Base-by-base conservation (phyloP, 805 yeast genomes). In the Kodamaea kakaduensis region DNA sequence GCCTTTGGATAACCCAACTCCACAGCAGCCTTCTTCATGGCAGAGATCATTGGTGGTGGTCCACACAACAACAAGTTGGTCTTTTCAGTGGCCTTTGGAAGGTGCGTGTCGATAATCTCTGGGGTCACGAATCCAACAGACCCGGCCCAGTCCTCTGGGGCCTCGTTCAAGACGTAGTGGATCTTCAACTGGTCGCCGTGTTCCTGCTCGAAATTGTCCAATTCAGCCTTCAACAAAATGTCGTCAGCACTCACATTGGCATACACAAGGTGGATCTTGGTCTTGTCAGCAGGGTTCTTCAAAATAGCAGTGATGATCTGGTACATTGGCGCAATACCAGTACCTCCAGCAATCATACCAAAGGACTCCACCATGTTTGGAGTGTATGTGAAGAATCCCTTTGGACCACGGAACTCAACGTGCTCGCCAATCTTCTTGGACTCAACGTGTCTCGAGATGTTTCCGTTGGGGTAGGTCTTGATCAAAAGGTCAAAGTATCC, bases 321-420 rank as follows among this genome's bases (percentile, higher is more conserved):
- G 62, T 78, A 86, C 96, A 88, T 88, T 57, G 96, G 96, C 6
- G 96, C 83, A 52, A 88, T 83, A 58, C 97, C 97, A 24, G 97
- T 86, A 53, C 97, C 97, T 48, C 97, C 97, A 26, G 96, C 95
- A 46, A 90, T 79, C 97, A 89, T 89, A 36, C 83, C 87, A 41
- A 89, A 71, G 41, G 74, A 71, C 40, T 71, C 66, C 38, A 75
- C 79, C 79, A 82, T 78, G 63, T 84, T 85, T 48, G 94, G 87
- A 35, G 77, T 69, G 65, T 89, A 89, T 43, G 78, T 73, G 70
- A 84, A 87, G 52, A 77, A 77, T 6, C 97, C 97, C 64, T 84
- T 85, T 50, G 97, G 97, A 18, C 97, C 96, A 55, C 84, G 75
- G 40, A 87, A 82, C 33, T 75, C 77, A 49, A 88, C 78, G 25